Evolutionary conservation across 805 yeast genomes (phyloP), one percentile per base, ranked within the genome.

Genomic region (Starmerella gropengiesseri): DNA sequence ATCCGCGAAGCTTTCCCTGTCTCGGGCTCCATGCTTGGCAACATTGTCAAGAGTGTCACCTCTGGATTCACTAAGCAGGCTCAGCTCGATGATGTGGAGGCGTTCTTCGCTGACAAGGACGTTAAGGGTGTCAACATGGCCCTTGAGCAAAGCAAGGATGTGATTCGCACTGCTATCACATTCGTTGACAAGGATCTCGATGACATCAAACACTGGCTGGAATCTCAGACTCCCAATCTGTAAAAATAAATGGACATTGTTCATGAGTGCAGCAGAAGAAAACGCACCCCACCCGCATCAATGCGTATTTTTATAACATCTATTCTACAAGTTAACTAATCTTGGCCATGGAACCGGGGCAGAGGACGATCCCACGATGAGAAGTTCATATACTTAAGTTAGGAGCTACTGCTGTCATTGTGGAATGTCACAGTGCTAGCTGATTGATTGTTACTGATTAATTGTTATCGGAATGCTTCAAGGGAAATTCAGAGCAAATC

Each of bases 11-110:
- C 71, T 55, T 71, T 85, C 58, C 95, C 96, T 40, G 84, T 94
- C 13, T 80, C 84, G 11, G 70, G 80, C 50, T 70, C 85, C 19
- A 75, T 86, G 83, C 68, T 89, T 54, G 81, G 89, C 17, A 68
- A 78, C 16, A 77, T 91, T 45, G 81, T 89, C 30, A 67, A 70
- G 25, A 49, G 81, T 27, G 64, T 78, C 37, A 71, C 82, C 30
- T 63, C 76, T 19, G 75, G 80, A 1, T 78, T 75, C 63, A 71
- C 85, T 22, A 71, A 73, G 41, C 60, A 62, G 28, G 73, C 67
- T 26, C 75, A 75, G 48, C 68, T 69, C 51, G 65, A 67, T 18
- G 71, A 69, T 72, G 77, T 68, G 75, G 57, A 57, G 26, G 43
- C 37, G 7, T 75, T 74, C 56, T 76, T 75, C 52, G 56, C 52